Base-by-base conservation (phyloP, 306 rosid species). In the Cucurbita argyrosperma region DNA sequence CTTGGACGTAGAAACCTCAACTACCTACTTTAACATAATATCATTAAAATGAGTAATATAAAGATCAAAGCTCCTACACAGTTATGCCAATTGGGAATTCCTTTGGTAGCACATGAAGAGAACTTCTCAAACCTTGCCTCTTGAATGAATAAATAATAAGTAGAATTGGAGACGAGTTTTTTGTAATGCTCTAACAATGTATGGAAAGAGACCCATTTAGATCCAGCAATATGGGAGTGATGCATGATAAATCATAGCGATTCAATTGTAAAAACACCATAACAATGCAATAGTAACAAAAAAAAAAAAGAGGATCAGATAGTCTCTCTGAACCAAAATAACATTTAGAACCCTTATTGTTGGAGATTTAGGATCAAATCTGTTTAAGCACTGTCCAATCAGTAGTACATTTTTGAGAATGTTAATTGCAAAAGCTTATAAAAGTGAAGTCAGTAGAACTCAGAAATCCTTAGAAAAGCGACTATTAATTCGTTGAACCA, bases 1-100 rank as follows among this genome's bases (percentile, higher is more conserved):
- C 80, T 90, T 90, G 71, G 94, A 90, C 70, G 96, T 90, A 14
- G 94, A 90, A 82, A 90, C 96, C 84, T 90, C 96, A 70, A 90
- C 96, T 64, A 90, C 96, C 96, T 90, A 83, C 74, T 40, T 52
- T 9, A 16, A 62, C 49, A 62, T 60, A 14, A 50, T 14, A 14
- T 14, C 54, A 50, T 50, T 50, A 50, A 50, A 19, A 55, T 19
- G 10, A 55, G 9, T 55, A 19, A 9, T 8, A 10, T 55, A 9
- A 55, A 55, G 35, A 55, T 19, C 62, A 56, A 56, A 56, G 38
- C 30, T 21, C 7, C 37, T 18, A 18, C 13, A 54, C 30, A 54
- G 15, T 21, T 21, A 21, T 21, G 12, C 30, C 2, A 1, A 8
- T 54, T 54, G 59, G 12, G 12, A 14, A 21, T 21, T 23, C 14